Base-by-base conservation (phyloP, 2,329 filamentous ascomycete genomes). In the Periconia digitata region DNA sequence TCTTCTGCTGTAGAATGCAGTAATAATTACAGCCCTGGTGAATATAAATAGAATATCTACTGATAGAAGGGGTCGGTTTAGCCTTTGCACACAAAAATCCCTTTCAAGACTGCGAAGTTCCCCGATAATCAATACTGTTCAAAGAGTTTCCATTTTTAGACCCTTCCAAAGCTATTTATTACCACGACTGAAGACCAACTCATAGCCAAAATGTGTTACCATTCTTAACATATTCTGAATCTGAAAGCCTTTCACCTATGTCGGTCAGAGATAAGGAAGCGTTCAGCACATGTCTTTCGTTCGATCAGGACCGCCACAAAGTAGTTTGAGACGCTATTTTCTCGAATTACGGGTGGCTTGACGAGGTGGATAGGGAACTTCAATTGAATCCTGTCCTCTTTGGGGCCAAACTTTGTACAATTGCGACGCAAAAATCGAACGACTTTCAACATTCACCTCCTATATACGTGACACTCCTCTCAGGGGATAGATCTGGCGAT, bases 81-180 rank as follows among this genome's bases (percentile, higher is more conserved):
- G 41, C 24, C 24, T n/a, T n/a, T n/a, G 23, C 41, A 17, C 35
- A 27, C 40, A 40, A 40, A 16, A 24, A 40, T 16, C 38, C 38
- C 17, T 40, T 40, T 40, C 23, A 40, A 36, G 32, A 16, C 35
- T 23, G 43, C 32, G 17, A 20, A 42, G 38, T 36, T 47, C 41
- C 20, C 36, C 43, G 41, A 47, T 17, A 27, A 4, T 5, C 43
- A 47, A 17, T 46, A 22, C 38, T 47, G 43, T 47, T 47, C 27
- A 47, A 42, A 47, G 24, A 47, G 44, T 42, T 47, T 32, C 24
- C 20, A 47, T 47, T 47, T 36, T 47, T 47, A 24, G 44, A 47
- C 44, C 29, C 18, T 47, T 47, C 41, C 17, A 24, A 16, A 39
- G 37, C 12, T 18, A 39, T 39, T 40, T 41, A 40, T 40, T 46